A percentile compares a stretch with the other conserved stretches of the same genome.
phyloP scores from a whole-genome alignment of 176 grass and related monocot genomes.

The Canna indica region DNA sequence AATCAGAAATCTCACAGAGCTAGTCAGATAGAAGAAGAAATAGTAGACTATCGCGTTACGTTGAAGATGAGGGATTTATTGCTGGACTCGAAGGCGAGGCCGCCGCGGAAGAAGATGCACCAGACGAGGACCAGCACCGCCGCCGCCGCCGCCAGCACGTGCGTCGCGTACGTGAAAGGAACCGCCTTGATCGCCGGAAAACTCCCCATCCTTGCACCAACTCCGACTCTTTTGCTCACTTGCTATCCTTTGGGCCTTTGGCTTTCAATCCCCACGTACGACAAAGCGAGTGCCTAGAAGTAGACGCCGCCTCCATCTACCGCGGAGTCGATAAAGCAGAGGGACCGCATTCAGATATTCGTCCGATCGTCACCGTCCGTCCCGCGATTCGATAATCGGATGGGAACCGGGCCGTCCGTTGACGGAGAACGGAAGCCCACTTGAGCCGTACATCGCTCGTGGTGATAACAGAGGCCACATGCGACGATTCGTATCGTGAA shows the following conservation, averaged over 20 bases:
- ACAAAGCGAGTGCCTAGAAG: no score
- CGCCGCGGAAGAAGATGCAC: slow-evolving; percentile 81
- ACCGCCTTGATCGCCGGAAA: slow-evolving; percentile 39
- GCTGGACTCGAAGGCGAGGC: slow-evolving; percentile 51
- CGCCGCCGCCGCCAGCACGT: slow-evolving; percentile 41
- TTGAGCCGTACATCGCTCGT: no score
- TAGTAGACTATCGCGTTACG: slow-evolving; percentile 14
- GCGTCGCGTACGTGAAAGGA: slow-evolving; percentile 67
- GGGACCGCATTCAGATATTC: no score
- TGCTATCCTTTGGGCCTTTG: neutral
- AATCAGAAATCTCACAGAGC: neutral
- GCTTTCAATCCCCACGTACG: no score
- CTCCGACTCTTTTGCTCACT: neutral
- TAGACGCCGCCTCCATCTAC: no score
- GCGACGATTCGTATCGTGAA: no score
- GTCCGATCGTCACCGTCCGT: no score
- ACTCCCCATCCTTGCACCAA: slow-evolving; percentile 2
- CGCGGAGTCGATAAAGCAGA: no score
- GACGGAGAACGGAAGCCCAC: no score
- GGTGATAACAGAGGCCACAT: no score
- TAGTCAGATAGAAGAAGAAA: neutral
- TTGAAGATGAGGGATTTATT: slow-evolving; percentile 97
- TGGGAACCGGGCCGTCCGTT: no score
- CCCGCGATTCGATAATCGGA: no score
- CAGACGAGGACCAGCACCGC: slow-evolving; percentile 78